phyloP scores from a whole-genome alignment of 1,139 yeast genomes.

The Wickerhamomyces sp. region DNA sequence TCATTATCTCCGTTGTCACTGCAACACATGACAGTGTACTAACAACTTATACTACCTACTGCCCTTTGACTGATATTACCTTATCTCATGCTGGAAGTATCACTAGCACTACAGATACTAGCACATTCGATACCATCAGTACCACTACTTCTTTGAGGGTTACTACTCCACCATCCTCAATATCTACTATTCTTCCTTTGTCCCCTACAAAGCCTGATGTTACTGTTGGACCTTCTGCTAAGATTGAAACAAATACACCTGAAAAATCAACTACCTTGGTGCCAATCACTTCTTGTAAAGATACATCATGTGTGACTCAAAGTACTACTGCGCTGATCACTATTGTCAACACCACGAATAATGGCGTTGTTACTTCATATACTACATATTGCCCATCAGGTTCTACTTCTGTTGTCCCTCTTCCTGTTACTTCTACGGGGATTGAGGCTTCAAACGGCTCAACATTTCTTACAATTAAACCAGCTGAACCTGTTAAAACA shows the following conservation, averaged over 20 bases:
- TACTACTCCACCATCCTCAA: too few species aligned
- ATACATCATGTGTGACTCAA: conserved; percentile 17
- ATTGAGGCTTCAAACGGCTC: too few species aligned
- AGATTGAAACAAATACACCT: neutral
- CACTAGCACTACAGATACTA: conserved; percentile 13
- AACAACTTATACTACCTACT: conserved; percentile 25
- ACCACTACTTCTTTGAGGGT: too few species aligned
- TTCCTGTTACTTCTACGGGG: neutral
- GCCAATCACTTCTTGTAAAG: conserved; percentile 18
- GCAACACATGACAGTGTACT: neutral
- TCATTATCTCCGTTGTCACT: conserved; percentile 1
- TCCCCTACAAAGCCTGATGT: neutral
- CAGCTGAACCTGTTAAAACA: too few species aligned
- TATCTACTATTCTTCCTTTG: neutral
- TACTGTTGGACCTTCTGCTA: neutral
- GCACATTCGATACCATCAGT: neutral
- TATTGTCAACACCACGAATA: conserved; percentile 23
- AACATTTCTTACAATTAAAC: too few species aligned
- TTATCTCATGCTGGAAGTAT: neutral
- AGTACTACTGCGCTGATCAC: conserved; percentile 29
- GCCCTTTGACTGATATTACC: conserved; percentile 18
- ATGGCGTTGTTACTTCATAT: conserved; percentile 26
- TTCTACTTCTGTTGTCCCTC: neutral
- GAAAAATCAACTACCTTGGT: conserved; percentile 7
- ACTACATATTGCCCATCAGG: conserved; percentile 32